Evolutionary conservation across 345 rosid species (phyloP), one percentile per base, ranked within the genome.

Genomic region (Eucalyptus sp.): DNA sequence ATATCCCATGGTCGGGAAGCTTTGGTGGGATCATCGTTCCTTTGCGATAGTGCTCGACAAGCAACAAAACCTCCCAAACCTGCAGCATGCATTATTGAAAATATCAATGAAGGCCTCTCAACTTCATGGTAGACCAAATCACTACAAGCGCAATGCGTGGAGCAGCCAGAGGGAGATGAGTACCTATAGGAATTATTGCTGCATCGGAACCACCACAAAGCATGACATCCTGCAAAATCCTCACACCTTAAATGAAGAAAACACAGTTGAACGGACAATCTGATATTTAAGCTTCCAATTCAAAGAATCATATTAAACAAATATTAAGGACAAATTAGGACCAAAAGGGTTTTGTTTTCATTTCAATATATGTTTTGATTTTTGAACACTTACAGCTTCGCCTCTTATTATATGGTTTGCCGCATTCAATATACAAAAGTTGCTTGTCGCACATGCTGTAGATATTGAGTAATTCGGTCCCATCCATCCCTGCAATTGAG

Each of bases 41-140:
- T 94, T 91, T 96, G 95, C 12, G 99, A 96, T 87, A 97, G 98
- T 90, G 99, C 99, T 85, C 96, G 91, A 92, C 97, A 95, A 87
- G 99, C 99, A 87, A 96, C 95, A 89, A 97, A 97, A 88, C 99
- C 99, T 95, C 98, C 99, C 94, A 97, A 90, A n/a, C 99, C 99
- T 97, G 95, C 89, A 90, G 58, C 62, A 90, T 89, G 33, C 89
- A 90, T 88, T 33, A 90, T 76, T 76, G 48, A 41, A 76, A 41
- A 41, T 76, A 41, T 76, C 84, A 76, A 76, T 20, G 81, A 71
- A 33, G 81, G 44, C 80, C 44, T 68, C 80, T 71, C 81, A 17
- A 71, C 25, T 86, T 66, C 86, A 50, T 37, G 88, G 87, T 62
- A 54, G 44, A 8, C n/a, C 86, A 76, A 88, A 79, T 86, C 64